Evolutionary conservation across 2,329 filamentous ascomycete species (phyloP).

Genomic region (Thermoascus crustaceus): DNA sequence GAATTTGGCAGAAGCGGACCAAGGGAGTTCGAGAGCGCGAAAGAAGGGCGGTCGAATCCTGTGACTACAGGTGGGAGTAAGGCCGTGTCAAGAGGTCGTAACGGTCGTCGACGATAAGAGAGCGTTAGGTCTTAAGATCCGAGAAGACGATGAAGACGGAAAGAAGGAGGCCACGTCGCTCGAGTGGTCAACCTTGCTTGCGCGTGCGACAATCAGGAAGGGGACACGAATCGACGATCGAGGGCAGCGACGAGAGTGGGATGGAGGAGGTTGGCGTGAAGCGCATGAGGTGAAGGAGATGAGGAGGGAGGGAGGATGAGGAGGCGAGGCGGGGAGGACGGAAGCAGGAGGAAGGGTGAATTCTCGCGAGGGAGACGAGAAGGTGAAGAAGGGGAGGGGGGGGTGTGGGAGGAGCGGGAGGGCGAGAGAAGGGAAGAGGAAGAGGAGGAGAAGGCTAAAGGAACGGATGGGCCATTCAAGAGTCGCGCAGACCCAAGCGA

Average conservation of each 20-base stretch:
- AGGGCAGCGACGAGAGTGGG: constrained; percentile 1
- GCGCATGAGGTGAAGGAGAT: constrained; percentile 3
- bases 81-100: not conserved
- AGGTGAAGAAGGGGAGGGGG: constrained; percentile 10
- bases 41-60: too few species aligned
- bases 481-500: constrained; percentile 17
- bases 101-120: not conserved
- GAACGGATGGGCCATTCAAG: constrained; percentile 19
- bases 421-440: constrained; percentile 17
- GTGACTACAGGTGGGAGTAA: too few species aligned
- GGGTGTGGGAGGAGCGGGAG: constrained; percentile 4
- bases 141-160: not conserved
- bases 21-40: too few species aligned
- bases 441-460: constrained; percentile 13
- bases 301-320: constrained; percentile 3
- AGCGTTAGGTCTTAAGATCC: not conserved
- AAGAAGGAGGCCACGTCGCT: too few species aligned
- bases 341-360: constrained; percentile 10
- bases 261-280: not conserved
- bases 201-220: not conserved
- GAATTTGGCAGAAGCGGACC: too few species aligned
- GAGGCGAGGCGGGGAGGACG: constrained; percentile 4
- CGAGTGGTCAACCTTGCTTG: too few species aligned
- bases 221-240: constrained; percentile 4
- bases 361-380: constrained; percentile 10